Evolutionary conservation across 768 basidiomycete species (phyloP).

Genomic region (Auricularia cornea): DNA sequence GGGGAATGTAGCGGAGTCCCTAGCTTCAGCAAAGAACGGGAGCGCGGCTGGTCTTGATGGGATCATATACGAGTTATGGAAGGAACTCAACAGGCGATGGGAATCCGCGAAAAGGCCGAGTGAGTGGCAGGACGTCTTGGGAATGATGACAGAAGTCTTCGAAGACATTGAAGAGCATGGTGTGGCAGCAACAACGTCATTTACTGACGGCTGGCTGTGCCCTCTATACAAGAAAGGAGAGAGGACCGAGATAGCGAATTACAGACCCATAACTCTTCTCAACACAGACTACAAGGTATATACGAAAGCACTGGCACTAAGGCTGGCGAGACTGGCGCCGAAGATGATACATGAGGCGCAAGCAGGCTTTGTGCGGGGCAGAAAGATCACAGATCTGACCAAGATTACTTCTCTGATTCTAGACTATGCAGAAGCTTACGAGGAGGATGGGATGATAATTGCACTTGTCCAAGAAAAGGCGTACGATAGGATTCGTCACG

Average conservation of each 20-base stretch:
- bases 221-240: conserved; percentile 19
- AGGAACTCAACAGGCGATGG: too few relatives aligned
- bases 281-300: conserved; percentile 27
- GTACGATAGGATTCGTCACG: conserved; percentile 13
- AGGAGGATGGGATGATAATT: conserved; percentile 10
- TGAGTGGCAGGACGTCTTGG: too few relatives aligned
- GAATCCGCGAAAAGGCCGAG: too few relatives aligned
- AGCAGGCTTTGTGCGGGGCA: conserved; percentile 29
- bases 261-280: conserved; percentile 3
- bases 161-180: too few relatives aligned
- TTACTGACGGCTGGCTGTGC: conserved; percentile 3
- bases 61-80: too few relatives aligned
- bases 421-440: conserved; percentile 9
- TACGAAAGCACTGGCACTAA: conserved; percentile 17
- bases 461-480: conserved; percentile 7
- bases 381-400: conserved; percentile 26
- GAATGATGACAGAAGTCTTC: too few relatives aligned
- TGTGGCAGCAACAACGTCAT: too few relatives aligned
- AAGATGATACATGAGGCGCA: conserved; percentile 26
- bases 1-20: background rate
- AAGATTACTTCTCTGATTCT: conserved; percentile 14
- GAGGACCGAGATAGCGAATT: conserved; percentile 8
- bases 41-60: too few relatives aligned
- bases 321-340: conserved; percentile 8
- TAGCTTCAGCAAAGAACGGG: too few relatives aligned